Evolutionary conservation across 1,284 basidiomycete species (phyloP).

Genomic region (Cutaneotrichosporon mucoides): DNA sequence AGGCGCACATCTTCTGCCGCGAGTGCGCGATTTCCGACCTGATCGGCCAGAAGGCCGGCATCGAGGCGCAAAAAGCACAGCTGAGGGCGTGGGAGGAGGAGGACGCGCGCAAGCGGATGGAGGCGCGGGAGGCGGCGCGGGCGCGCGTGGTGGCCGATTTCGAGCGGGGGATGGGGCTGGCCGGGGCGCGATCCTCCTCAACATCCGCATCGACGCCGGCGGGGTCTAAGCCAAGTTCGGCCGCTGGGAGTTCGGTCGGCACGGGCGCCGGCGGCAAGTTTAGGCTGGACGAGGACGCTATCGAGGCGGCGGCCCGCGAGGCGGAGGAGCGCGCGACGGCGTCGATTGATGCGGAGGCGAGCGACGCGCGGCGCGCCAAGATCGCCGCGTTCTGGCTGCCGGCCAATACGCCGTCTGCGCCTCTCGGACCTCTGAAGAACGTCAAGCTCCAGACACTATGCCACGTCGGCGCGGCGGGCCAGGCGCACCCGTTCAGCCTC

Average conservation of each 20-base stretch:
- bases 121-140: constrained; percentile 66
- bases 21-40: constrained; percentile 60
- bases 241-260: not conserved
- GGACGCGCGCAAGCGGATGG: constrained; percentile 65
- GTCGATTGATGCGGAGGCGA: constrained; percentile 75
- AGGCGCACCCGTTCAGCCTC: constrained; percentile 55
- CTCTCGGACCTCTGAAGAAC: constrained; percentile 63
- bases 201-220: not conserved
- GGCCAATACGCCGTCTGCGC: constrained; percentile 71
- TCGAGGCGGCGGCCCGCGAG: constrained; percentile 66
- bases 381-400: constrained; percentile 94
- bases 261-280: too few relatives aligned
- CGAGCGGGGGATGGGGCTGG: constrained; percentile 67
- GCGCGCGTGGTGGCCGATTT: constrained; percentile 81
- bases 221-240: not conserved
- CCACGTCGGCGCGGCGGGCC: constrained; percentile 63
- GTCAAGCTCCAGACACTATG: constrained; percentile 83
- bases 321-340: constrained; percentile 79
- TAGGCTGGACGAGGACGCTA: constrained; percentile 64
- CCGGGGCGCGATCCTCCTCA: not conserved
- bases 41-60: constrained; percentile 73
- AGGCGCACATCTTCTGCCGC: constrained; percentile 82
- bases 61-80: constrained; percentile 74
- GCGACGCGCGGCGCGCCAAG: constrained; percentile 72
- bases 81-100: constrained; percentile 69